phyloP scores from a whole-genome alignment of 441 rosid species.

The Geranium incanum region DNA sequence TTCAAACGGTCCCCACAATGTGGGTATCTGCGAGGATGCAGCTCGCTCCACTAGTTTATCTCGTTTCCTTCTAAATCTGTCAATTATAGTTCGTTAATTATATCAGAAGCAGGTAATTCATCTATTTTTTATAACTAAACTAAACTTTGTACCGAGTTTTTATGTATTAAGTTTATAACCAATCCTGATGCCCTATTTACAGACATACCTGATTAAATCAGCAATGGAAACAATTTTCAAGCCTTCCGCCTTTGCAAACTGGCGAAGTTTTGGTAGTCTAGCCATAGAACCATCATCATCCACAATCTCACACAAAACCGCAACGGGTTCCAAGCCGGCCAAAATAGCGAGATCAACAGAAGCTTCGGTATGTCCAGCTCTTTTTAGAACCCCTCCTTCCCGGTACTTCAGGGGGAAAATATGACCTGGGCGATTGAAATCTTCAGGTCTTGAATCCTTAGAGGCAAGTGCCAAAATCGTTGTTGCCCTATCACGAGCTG shows the following conservation, averaged over 20 bases:
- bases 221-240: slow-evolving; percentile 56
- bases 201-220: slow-evolving; percentile 44
- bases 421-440: slow-evolving; percentile 60
- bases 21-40: slow-evolving; percentile 48
- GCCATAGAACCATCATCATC: slow-evolving; percentile 78
- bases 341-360: slow-evolving; percentile 52
- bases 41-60: slow-evolving; percentile 51
- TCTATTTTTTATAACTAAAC: background rate
- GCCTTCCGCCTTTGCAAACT: slow-evolving; percentile 42
- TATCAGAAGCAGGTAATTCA: slow-evolving; percentile 7
- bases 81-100: slow-evolving; percentile 7
- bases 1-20: slow-evolving; percentile 61
- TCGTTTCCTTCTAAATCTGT: slow-evolving; percentile 55
- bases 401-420: slow-evolving; percentile 52
- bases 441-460: slow-evolving; percentile 44
- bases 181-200: background rate
- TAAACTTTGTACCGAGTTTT: background rate
- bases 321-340: slow-evolving; percentile 48
- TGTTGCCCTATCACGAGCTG: slow-evolving; percentile 52
- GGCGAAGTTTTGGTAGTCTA: slow-evolving; percentile 48
- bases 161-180: background rate
- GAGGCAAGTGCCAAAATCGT: slow-evolving; percentile 44
- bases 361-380: slow-evolving; percentile 69
- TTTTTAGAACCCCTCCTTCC: slow-evolving; percentile 59
- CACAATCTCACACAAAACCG: slow-evolving; percentile 54